Evolutionary conservation across 1,284 basidiomycete species (phyloP).

Genomic region (Exobasidium cylindrosporum): DNA sequence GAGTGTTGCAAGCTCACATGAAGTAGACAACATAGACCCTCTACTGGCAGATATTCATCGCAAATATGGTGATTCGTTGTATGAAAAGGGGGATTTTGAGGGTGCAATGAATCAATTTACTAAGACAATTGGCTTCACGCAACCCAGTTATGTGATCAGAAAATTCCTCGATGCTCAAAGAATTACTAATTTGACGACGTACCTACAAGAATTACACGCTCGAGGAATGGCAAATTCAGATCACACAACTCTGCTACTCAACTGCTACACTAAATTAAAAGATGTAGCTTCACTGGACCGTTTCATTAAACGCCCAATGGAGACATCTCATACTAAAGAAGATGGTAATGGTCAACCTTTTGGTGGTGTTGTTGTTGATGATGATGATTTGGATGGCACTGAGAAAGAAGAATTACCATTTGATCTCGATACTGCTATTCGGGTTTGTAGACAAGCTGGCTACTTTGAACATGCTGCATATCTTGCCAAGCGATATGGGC

Average conservation of each 20-base stretch:
- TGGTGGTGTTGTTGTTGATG: conserved; percentile 7
- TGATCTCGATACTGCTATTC: conserved; percentile 92
- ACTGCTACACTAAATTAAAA: conserved; percentile 91
- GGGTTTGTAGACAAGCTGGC: conserved; percentile 91
- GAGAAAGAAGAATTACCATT: conserved; percentile 71
- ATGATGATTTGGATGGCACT: background rate
- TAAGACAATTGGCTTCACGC: conserved; percentile 80
- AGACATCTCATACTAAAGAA: background rate
- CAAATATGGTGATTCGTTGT: conserved; percentile 87
- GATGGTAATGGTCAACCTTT: background rate
- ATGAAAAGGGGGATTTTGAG: conserved; percentile 86
- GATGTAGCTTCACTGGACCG: conserved; percentile 81
- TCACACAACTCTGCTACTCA: conserved; percentile 76
- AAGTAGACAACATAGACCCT: conserved; percentile 28
- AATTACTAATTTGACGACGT: conserved; percentile 89
- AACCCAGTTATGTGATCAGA: conserved; percentile 92
- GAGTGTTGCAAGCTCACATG: conserved; percentile 20
- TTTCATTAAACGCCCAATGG: conserved; percentile 69
- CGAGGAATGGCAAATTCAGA: conserved; percentile 88
- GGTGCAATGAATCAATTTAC: conserved; percentile 88
- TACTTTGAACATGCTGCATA: conserved; percentile 94
- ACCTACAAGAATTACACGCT: conserved; percentile 90
- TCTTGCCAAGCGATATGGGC: conserved; percentile 82
- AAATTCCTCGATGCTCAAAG: conserved; percentile 95
- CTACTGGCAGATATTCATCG: conserved; percentile 50